A percentile compares a stretch with the other conserved stretches of the same genome.
Evolutionary conservation across 2,329 filamentous ascomycete species (phyloP).

Genomic region (Colletotrichum tofieldiae): DNA sequence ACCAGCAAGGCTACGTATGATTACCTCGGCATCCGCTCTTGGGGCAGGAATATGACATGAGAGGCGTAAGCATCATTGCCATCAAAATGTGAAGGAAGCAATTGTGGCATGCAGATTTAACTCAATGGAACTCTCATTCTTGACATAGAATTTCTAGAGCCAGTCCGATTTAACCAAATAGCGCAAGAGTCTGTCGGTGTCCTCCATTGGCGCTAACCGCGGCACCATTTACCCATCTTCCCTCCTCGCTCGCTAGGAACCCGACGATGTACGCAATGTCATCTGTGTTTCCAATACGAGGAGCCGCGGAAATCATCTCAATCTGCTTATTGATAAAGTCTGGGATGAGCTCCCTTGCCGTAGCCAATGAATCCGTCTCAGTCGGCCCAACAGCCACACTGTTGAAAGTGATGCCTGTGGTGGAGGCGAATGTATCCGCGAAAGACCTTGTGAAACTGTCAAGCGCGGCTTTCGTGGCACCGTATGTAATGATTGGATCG

Average conservation of each 20-base stretch:
- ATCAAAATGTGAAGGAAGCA: neutral
- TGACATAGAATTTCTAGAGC: no score
- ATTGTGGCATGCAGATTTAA: no score
- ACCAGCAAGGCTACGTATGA: neutral
- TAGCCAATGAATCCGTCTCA: slow-evolving; percentile 36
- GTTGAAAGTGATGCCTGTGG: slow-evolving; percentile 49
- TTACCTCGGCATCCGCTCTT: no score
- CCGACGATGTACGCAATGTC: slow-evolving; percentile 29
- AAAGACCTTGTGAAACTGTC: slow-evolving; percentile 50
- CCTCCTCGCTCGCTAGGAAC: slow-evolving; percentile 29
- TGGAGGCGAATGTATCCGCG: slow-evolving; percentile 50
- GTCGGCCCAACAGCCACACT: slow-evolving; percentile 51
- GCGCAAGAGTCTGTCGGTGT: neutral
- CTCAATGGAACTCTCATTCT: no score
- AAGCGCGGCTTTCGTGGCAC: slow-evolving; percentile 52
- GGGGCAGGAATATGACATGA: no score
- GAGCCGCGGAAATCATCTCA: neutral
- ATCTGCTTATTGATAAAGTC: neutral
- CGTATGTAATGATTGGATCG: slow-evolving; percentile 45
- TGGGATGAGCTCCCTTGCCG: neutral
- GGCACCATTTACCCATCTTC: slow-evolving; percentile 27
- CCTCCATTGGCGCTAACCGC: slow-evolving; percentile 28
- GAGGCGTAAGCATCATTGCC: neutral
- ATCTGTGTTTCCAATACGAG: slow-evolving; percentile 5
- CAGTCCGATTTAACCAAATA: neutral